Evolutionary conservation across 805 yeast genomes (phyloP).

Genomic region (Yamadazyma paraphyllophila): DNA sequence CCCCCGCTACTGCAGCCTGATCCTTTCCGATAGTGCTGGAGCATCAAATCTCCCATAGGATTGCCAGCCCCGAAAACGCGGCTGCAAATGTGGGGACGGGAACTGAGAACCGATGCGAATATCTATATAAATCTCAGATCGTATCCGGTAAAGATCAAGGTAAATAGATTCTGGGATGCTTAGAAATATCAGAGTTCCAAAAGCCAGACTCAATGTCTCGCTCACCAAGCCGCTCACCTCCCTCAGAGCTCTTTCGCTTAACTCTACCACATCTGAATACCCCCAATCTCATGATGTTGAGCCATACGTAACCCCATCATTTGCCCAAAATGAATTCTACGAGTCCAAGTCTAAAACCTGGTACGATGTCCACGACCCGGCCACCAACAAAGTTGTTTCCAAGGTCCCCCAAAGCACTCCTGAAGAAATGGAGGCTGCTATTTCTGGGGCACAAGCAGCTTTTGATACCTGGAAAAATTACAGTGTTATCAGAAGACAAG

Average conservation of each 20-base stretch:
- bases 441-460: constrained; percentile 62
- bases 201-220: not conserved
- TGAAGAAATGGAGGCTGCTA: constrained; percentile 62
- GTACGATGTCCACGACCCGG: constrained; percentile 75
- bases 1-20: too few relatives aligned
- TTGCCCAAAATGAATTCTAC: constrained; percentile 50
- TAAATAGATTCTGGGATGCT: not conserved
- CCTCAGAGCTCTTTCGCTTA: constrained; percentile 1
- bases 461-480: constrained; percentile 56
- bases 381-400: constrained; percentile 64
- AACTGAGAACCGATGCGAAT: constrained; percentile 7
- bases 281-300: constrained; percentile 44
- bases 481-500: constrained; percentile 66
- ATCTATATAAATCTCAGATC: not conserved
- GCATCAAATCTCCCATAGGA: not conserved
- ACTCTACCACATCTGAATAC: constrained; percentile 23
- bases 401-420: constrained; percentile 72
- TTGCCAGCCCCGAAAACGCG: constrained; percentile 2
- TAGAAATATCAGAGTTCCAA: not conserved
- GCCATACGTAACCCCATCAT: constrained; percentile 51
- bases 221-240: not conserved
- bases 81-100: constrained; percentile 11
- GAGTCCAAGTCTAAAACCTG: constrained; percentile 51
- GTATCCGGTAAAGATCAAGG: not conserved
- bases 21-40: not conserved